These are phyloP conservation scores for Filobasidium wieringae DNA, from an alignment of 768 basidiomycete species.

Conservation along the genomic window DNA sequence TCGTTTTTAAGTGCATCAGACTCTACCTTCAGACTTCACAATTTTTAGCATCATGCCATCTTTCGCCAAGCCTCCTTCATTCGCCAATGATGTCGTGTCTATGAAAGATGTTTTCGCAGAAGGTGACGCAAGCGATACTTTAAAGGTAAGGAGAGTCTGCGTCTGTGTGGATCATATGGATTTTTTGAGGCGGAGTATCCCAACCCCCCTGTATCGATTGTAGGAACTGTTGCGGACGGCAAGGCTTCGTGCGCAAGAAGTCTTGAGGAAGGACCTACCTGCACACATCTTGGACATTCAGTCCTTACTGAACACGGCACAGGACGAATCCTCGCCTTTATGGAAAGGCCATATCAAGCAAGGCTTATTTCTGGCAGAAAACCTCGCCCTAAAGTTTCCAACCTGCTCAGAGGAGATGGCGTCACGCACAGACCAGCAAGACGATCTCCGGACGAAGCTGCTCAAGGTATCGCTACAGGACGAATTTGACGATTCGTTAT, in stretches of 20 bases:
- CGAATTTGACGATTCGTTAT: not conserved
- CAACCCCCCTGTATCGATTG: too few relatives aligned
- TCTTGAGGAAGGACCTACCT: not conserved
- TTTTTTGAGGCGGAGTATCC: too few relatives aligned
- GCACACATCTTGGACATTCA: not conserved
- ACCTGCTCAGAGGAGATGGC: too few relatives aligned
- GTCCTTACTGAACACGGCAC: not conserved
- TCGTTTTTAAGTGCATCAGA: too few relatives aligned
- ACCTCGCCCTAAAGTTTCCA: constrained; percentile 1
- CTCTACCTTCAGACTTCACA: too few relatives aligned
- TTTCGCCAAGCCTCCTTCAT: not conserved
- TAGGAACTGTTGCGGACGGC: not conserved
- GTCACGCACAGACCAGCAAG: too few relatives aligned
- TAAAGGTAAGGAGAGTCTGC: not conserved
- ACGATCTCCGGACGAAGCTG: not conserved
- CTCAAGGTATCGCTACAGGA: not conserved
- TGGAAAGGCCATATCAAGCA: constrained; percentile 6
- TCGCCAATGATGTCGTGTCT: not conserved
- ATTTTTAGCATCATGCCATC: not conserved
- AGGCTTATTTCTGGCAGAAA: constrained; percentile 1
- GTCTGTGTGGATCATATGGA: too few relatives aligned
- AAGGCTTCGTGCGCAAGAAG: not conserved
- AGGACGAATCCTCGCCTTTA: not conserved
- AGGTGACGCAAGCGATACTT: not conserved
- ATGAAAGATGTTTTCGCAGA: not conserved